phyloP scores from a whole-genome alignment of 2,329 filamentous ascomycete genomes.

The Verticillium zaregamsianum region DNA sequence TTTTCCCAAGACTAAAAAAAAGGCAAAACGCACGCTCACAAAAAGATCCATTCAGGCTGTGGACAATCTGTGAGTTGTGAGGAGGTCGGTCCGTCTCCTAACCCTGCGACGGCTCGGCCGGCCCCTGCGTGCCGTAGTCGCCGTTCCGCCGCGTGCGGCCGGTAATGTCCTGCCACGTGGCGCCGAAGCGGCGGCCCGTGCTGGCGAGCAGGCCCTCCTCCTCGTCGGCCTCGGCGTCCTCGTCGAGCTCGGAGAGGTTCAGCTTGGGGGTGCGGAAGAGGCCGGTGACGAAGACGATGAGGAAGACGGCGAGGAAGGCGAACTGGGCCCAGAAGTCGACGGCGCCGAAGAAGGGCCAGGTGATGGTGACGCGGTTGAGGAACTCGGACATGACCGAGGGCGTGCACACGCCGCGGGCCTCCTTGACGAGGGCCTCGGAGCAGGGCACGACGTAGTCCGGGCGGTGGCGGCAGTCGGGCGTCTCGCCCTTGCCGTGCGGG shows the following conservation, averaged over 20 bases:
- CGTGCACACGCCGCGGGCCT: slow-evolving; percentile 79
- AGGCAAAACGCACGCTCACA: background rate
- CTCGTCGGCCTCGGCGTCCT: slow-evolving; percentile 86
- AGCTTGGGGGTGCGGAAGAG: slow-evolving; percentile 77
- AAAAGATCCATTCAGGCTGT: too few relatives aligned
- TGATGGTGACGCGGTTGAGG: slow-evolving; percentile 85
- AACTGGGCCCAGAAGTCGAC: slow-evolving; percentile 98
- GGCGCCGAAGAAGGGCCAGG: slow-evolving; percentile 91
- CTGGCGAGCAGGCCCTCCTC: slow-evolving; percentile 88
- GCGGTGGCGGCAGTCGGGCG: slow-evolving; percentile 71
- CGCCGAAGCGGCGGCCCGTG: slow-evolving; percentile 76
- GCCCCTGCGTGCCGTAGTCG: slow-evolving; percentile 7
- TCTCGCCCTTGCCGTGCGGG: slow-evolving; percentile 55
- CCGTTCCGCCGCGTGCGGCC: slow-evolving; percentile 34
- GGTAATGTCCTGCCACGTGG: slow-evolving; percentile 85
- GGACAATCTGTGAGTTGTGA: too few relatives aligned
- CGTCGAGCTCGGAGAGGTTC: slow-evolving; percentile 73
- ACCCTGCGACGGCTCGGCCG: background rate
- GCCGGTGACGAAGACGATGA: slow-evolving; percentile 74
- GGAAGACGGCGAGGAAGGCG: slow-evolving; percentile 77
- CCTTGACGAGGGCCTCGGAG: slow-evolving; percentile 68
- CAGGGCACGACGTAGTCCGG: slow-evolving; percentile 74
- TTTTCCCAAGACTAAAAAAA: background rate
- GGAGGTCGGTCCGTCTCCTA: too few relatives aligned
- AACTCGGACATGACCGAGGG: slow-evolving; percentile 89